Evolutionary conservation across 192 early-diverging fungal species (phyloP), one percentile per base, ranked within the genome.

Genomic region (Coemansia sp.): DNA sequence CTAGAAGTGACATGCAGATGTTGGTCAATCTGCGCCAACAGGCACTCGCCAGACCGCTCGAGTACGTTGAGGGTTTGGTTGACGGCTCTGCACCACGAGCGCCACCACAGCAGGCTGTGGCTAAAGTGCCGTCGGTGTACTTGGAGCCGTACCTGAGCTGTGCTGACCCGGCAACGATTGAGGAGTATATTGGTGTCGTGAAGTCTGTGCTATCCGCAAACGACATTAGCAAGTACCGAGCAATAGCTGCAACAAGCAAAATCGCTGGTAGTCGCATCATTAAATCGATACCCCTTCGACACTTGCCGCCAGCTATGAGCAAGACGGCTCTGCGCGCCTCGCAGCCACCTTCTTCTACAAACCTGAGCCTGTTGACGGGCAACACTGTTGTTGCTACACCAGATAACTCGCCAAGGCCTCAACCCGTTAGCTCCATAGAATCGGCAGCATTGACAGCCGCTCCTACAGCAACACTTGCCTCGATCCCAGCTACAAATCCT

Each of bases 331-430:
- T 28, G 45, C 67, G 40, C 21, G 60, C 56, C 48, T 50, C 60
- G 10, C 42, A 50, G 33, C 64, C 59, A 50, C 71, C 66, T 28
- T 48, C 36, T 3, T 58, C 77, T 18, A 62, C 58, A 34, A 46
- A 46, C 18, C 6, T 46, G 36, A 70, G 63, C 14, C 51, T 60
- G 39, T 51, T 75, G 28, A 75, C 73, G 1, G 78, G 78, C 9
- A 58, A 58, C 6, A 81, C 78, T 1, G 78, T 70, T 4, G 78
- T 81, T 13, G 73, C 64, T 8, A 72, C 78, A 18, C 78, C 78
- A 53, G 69, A 72, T 45, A 59, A 75, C 10, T 81, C 69, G 38
- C 72, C 77, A 10, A 38, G 35, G 31, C 53, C 64, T 24, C 11
- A 11, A 2, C n/a, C 55, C 11, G 24, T 45, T 10, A 13, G 28